These are phyloP conservation scores for Podila verticillata DNA, from an alignment of 192 early-diverging fungal species.

Conservation along the genomic window DNA sequence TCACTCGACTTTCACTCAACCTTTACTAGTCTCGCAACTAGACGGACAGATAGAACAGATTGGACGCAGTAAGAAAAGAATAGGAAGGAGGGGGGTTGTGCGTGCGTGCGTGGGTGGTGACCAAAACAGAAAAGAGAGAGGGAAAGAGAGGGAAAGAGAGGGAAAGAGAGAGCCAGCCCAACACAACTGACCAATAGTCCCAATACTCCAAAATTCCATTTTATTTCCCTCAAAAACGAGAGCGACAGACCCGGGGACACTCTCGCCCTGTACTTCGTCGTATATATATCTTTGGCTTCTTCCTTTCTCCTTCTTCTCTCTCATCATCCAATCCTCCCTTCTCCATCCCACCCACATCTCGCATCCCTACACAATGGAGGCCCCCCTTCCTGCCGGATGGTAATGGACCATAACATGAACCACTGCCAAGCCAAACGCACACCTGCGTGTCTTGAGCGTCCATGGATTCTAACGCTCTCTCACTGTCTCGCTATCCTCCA, in stretches of 20 bases:
- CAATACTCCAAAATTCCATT: slow-evolving; percentile 32
- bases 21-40: too few relatives aligned
- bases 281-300: too few relatives aligned
- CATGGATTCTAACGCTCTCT: not conserved
- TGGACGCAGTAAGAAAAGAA: too few relatives aligned
- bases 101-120: not conserved
- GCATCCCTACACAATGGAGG: slow-evolving; percentile 19
- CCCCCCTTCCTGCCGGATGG: slow-evolving; percentile 45
- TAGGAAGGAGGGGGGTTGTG: too few relatives aligned
- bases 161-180: too few relatives aligned
- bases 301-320: not conserved
- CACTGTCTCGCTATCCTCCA: not conserved
- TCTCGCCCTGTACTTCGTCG: too few relatives aligned
- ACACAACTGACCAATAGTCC: slow-evolving; percentile 14
- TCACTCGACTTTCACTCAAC: too few relatives aligned
- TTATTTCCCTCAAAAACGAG: not conserved
- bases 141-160: too few relatives aligned
- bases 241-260: not conserved
- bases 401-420: not conserved
- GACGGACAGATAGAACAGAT: too few relatives aligned
- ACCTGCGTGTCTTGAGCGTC: not conserved
- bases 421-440: too few relatives aligned
- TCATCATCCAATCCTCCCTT: not conserved
- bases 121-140: not conserved
- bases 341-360: not conserved